Percentiles rank a stretch among this genome's conserved stretches.
These are phyloP conservation scores for Globisporangium lucens DNA, from an alignment of 352 stramenopile species.

Conservation along the genomic window DNA sequence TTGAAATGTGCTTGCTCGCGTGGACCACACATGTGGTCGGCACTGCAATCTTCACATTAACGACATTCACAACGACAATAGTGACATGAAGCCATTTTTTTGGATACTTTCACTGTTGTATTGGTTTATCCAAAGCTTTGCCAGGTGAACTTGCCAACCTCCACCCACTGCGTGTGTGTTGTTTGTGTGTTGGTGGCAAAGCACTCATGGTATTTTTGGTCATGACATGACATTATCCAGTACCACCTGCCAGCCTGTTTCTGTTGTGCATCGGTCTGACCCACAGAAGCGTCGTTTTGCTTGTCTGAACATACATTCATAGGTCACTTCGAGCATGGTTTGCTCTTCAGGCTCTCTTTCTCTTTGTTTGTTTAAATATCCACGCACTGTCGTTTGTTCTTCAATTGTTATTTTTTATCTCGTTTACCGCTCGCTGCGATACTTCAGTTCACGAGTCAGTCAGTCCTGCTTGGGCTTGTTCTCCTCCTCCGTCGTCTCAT, in stretches of 20 bases:
- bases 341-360: background rate
- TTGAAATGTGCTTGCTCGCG: background rate
- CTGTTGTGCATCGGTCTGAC: too few relatives aligned
- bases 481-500: background rate
- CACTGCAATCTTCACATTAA: background rate
- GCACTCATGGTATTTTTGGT: too few relatives aligned
- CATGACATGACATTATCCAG: too few relatives aligned
- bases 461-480: constrained; percentile 10
- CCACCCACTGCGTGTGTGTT: too few relatives aligned
- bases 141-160: too few relatives aligned
- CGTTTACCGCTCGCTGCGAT: background rate
- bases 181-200: too few relatives aligned
- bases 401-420: background rate
- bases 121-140: too few relatives aligned
- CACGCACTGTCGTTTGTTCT: background rate
- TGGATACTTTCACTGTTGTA: too few relatives aligned
- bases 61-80: background rate
- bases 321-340: too few relatives aligned
- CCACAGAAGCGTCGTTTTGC: too few relatives aligned
- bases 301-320: too few relatives aligned
- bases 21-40: background rate
- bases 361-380: constrained; percentile 6
- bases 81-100: constrained; percentile 4
- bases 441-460: background rate
- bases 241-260: too few relatives aligned